Percentiles rank a stretch among this genome's conserved stretches.
These are phyloP conservation scores for Eremothecium sinecaudum DNA, from an alignment of 1,139 yeast genomes.

Conservation along the genomic window DNA sequence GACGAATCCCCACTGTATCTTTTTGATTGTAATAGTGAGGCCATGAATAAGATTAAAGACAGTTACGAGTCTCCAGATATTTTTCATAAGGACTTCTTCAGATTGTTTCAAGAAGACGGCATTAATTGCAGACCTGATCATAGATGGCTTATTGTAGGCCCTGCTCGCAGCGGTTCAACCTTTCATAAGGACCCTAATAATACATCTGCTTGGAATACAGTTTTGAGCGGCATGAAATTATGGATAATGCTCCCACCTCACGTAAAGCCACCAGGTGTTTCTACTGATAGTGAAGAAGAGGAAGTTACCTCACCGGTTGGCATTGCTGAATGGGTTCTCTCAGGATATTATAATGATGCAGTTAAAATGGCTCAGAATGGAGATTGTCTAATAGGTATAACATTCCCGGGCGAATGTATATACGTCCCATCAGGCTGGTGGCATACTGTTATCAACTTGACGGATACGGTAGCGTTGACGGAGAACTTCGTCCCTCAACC, in stretches of 20 bases:
- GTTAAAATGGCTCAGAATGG: conserved; percentile 32
- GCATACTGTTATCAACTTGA: conserved; percentile 81
- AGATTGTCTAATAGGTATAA: conserved; percentile 55
- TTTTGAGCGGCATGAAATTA: conserved; percentile 62
- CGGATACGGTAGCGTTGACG: conserved; percentile 71
- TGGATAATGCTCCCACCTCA: conserved; percentile 87
- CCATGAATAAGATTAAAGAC: conserved; percentile 46
- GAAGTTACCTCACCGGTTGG: conserved; percentile 91
- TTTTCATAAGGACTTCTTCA: conserved; percentile 45
- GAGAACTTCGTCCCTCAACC: conserved; percentile 75
- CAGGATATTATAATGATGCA: conserved; percentile 66
- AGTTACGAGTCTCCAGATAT: conserved; percentile 50
- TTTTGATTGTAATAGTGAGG: conserved; percentile 67
- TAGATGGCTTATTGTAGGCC: conserved; percentile 84
- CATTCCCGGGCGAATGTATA: conserved; percentile 76
- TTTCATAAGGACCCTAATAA: conserved; percentile 90
- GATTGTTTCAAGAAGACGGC: conserved; percentile 34
- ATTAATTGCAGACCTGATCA: conserved; percentile 68
- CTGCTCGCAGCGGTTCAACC: conserved; percentile 72
- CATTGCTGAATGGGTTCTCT: conserved; percentile 79
- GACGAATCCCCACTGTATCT: conserved; percentile 82
- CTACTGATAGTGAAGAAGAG: conserved; percentile 64
- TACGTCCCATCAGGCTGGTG: conserved; percentile 95
- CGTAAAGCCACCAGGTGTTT: conserved; percentile 75
- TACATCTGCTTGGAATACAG: conserved; percentile 86